Evolutionary conservation across 495 filamentous ascomycete species (phyloP).

Genomic region (Tuber microsphaerosporum): DNA sequence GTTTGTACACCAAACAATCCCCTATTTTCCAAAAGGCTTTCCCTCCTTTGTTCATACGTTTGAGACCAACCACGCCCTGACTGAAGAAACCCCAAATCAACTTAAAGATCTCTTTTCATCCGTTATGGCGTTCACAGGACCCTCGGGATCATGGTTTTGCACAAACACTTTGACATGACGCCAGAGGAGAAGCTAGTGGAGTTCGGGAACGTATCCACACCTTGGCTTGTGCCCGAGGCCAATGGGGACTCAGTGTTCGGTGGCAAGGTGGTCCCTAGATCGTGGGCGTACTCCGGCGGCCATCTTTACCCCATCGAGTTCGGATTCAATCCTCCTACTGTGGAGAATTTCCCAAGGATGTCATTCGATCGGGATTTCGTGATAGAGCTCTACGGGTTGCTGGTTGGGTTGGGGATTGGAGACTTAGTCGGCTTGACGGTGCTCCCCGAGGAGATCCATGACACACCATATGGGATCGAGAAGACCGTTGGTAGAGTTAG

Average conservation of each 20-base stretch:
- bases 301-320: slow-evolving; percentile 38
- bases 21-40: not conserved
- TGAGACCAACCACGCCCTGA: not conserved
- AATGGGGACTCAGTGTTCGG: slow-evolving; percentile 29
- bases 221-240: slow-evolving; percentile 24
- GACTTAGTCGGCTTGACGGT: slow-evolving; percentile 34
- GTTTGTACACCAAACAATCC: slow-evolving; percentile 8
- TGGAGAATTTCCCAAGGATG: slow-evolving; percentile 20
- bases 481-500: slow-evolving; percentile 38
- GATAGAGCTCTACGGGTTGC: slow-evolving; percentile 28
- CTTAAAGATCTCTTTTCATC: slow-evolving; percentile 31
- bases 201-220: slow-evolving; percentile 31
- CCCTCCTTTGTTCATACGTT: slow-evolving; percentile 2
- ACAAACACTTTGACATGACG: slow-evolving; percentile 36
- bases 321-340: slow-evolving; percentile 25
- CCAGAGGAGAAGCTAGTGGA: slow-evolving; percentile 37
- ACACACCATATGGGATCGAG: slow-evolving; percentile 20
- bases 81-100: not conserved
- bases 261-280: slow-evolving; percentile 31
- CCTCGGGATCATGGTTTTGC: slow-evolving; percentile 36
- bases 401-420: slow-evolving; percentile 22
- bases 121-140: slow-evolving; percentile 26
- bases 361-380: slow-evolving; percentile 29
- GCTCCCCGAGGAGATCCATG: slow-evolving; percentile 24
- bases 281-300: slow-evolving; percentile 32